These are phyloP conservation scores for Monilinia fructigena DNA, from an alignment of 2,329 filamentous ascomycete species.

Conservation along the genomic window DNA sequence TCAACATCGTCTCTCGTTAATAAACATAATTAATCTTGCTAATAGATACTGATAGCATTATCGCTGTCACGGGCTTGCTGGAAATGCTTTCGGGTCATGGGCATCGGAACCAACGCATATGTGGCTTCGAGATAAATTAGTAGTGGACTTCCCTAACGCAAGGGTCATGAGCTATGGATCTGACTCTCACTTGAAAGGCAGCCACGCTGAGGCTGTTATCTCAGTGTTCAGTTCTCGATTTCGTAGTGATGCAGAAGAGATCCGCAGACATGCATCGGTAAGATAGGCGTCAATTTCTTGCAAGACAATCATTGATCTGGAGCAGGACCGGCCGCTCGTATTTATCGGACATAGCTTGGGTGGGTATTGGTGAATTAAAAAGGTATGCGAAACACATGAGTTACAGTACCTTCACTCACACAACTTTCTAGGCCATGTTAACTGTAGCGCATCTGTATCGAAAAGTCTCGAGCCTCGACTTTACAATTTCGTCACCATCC, in stretches of 20 bases:
- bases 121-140: slow-evolving; percentile 44
- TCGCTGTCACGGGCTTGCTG: slow-evolving; percentile 46
- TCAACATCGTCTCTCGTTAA: not conserved
- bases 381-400: slow-evolving; percentile 24
- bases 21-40: not conserved
- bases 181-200: slow-evolving; percentile 35
- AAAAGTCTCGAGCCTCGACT: too few species aligned
- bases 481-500: too few species aligned
- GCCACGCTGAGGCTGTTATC: slow-evolving; percentile 15
- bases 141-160: slow-evolving; percentile 37
- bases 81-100: slow-evolving; percentile 44
- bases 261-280: slow-evolving; percentile 26
- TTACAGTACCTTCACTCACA: not conserved
- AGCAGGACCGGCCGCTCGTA: slow-evolving; percentile 33
- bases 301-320: not conserved
- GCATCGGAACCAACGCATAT: slow-evolving; percentile 38
- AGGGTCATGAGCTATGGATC: slow-evolving; percentile 41
- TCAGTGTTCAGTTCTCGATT: slow-evolving; percentile 20
- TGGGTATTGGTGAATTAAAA: slow-evolving; percentile 42
- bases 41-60: slow-evolving; percentile 23
- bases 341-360: slow-evolving; percentile 43
- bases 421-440: slow-evolving; percentile 1
- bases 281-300: not conserved
- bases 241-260: slow-evolving; percentile 33
- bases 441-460: too few species aligned